Evolutionary conservation across 257 asterid species (phyloP).

Genomic region (Salvia splendens): DNA sequence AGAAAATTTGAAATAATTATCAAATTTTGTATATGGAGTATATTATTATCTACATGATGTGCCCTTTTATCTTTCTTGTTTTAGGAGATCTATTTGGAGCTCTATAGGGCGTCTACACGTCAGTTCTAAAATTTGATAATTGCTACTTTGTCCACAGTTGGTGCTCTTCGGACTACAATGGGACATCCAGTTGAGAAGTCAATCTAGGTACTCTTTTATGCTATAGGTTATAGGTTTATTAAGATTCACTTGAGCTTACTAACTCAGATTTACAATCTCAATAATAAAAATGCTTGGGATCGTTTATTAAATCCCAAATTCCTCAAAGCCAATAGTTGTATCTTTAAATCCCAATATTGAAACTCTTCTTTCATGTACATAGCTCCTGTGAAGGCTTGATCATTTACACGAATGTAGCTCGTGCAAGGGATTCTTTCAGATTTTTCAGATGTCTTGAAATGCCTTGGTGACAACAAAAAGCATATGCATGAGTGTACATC

Average conservation of each 20-base stretch:
- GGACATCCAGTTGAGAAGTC: slow-evolving; percentile 95
- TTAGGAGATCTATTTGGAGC: slow-evolving; percentile 97
- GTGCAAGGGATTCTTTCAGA: slow-evolving; percentile 93
- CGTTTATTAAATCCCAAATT: slow-evolving; percentile 57
- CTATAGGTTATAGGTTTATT: too few relatives aligned
- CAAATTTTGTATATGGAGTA: neutral
- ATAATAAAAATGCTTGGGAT: too few relatives aligned
- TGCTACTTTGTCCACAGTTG: slow-evolving; percentile 79
- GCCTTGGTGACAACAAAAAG: slow-evolving; percentile 95
- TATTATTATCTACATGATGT: neutral
- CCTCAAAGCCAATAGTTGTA: neutral
- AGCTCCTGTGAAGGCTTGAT: slow-evolving; percentile 20
- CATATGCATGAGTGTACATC: slow-evolving; percentile 94
- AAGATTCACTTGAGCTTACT: too few relatives aligned
- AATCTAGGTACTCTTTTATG: slow-evolving; percentile 30
- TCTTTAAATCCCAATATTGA: neutral
- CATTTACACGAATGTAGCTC: slow-evolving; percentile 27
- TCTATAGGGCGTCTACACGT: slow-evolving; percentile 79
- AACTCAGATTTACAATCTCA: too few relatives aligned
- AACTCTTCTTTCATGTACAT: slow-evolving; percentile 12
- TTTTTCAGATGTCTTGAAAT: slow-evolving; percentile 55
- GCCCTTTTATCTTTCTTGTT: slow-evolving; percentile 19
- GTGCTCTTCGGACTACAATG: slow-evolving; percentile 89
- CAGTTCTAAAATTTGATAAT: slow-evolving; percentile 81
- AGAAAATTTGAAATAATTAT: too few relatives aligned